These are phyloP conservation scores for Fusarium dlaminii DNA, from an alignment of 2,329 filamentous ascomycete genomes.

Conservation along the genomic window DNA sequence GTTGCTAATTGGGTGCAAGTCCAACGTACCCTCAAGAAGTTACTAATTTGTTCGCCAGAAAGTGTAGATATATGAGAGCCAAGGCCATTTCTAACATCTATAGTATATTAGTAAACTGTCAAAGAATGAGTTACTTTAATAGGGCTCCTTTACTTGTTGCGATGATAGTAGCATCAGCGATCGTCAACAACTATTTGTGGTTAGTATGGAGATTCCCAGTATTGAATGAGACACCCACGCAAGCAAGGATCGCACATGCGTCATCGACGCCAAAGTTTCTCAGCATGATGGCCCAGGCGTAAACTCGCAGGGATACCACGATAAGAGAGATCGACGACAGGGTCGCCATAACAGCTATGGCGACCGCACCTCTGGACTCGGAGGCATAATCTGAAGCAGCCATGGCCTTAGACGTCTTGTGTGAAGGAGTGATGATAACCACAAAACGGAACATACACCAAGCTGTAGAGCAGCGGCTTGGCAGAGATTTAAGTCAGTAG, in stretches of 20 bases:
- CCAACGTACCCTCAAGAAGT: neutral
- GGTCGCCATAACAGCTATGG: neutral
- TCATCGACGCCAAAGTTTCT: neutral
- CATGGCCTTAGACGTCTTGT: neutral
- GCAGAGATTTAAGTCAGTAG: neutral
- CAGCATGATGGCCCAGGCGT: neutral
- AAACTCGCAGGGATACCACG: neutral
- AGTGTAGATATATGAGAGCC: neutral
- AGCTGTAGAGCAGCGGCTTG: neutral
- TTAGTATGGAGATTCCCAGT: neutral
- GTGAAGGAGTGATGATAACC: neutral
- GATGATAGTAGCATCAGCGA: neutral
- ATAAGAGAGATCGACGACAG: neutral
- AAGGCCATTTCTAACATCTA: neutral
- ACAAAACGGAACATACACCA: too few relatives aligned
- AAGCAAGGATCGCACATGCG: neutral
- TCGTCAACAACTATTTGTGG: neutral
- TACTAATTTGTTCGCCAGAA: neutral
- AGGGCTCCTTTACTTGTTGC: neutral
- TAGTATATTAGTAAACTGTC: rapidly evolving
- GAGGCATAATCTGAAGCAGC: neutral
- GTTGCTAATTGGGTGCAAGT: rapidly evolving
- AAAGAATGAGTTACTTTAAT: rapidly evolving
- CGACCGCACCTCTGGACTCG: neutral
- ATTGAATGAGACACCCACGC: neutral